Evolutionary conservation across 2,329 filamentous ascomycete genomes (phyloP).

Genomic region (Fusarium gaditjirri): DNA sequence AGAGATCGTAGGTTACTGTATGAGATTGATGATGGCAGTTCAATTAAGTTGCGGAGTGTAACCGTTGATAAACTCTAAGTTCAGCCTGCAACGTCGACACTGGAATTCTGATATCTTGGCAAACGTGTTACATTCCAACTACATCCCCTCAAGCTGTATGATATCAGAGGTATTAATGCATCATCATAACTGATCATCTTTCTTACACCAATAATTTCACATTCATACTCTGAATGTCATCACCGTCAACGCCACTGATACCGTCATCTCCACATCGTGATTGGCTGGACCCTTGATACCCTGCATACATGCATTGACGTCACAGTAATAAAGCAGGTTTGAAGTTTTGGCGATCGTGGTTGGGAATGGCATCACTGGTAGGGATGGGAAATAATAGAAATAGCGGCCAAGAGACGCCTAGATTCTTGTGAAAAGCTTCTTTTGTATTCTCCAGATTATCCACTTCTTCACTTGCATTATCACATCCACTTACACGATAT

Average conservation of each 20-base stretch:
- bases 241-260: constrained; percentile 19
- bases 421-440: constrained; percentile 16
- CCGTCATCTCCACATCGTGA: constrained; percentile 23
- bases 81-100: not conserved
- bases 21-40: not conserved
- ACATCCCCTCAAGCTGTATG: not conserved
- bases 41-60: not conserved
- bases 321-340: constrained; percentile 36
- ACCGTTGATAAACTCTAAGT: constrained; percentile 1
- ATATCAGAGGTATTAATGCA: constrained; percentile 4
- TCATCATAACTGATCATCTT: not conserved
- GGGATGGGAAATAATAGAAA: not conserved
- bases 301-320: constrained; percentile 29
- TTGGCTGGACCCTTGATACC: constrained; percentile 28
- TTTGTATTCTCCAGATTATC: constrained; percentile 7
- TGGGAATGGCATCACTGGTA: not conserved
- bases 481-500: not conserved
- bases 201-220: constrained; percentile 4
- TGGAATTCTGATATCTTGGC: constrained; percentile 3
- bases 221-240: not conserved
- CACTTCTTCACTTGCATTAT: not conserved
- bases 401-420: constrained; percentile 33
- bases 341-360: constrained; percentile 5
- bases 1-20: not conserved
- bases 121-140: not conserved